These are phyloP conservation scores for Hymenoscyphus infarciens DNA, from an alignment of 2,329 filamentous ascomycete species.

Conservation along the genomic window DNA sequence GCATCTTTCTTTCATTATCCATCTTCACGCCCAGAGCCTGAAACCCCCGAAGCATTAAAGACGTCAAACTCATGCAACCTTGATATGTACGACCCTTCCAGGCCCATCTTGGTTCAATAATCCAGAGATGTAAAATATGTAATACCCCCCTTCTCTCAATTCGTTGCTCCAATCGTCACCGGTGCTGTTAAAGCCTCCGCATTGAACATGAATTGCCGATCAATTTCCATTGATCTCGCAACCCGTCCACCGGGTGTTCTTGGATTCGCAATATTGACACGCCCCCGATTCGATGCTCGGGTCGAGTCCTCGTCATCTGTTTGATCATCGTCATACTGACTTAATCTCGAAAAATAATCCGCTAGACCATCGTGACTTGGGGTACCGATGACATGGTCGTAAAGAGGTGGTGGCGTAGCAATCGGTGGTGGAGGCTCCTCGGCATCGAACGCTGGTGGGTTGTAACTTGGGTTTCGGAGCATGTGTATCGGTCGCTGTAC, in stretches of 20 bases:
- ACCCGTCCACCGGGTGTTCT: conserved; percentile 35
- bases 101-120: not conserved
- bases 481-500: conserved; percentile 57
- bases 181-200: not conserved
- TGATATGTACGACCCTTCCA: not conserved
- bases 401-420: conserved; percentile 66
- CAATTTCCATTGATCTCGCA: conserved; percentile 36
- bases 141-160: not conserved
- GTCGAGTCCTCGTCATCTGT: conserved; percentile 31
- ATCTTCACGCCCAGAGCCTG: not conserved
- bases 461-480: conserved; percentile 64
- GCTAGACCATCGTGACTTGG: conserved; percentile 53
- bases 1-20: not conserved
- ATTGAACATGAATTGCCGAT: conserved; percentile 35
- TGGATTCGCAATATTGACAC: conserved; percentile 35
- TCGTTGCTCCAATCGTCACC: not conserved
- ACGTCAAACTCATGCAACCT: not conserved
- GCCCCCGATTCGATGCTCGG: conserved; percentile 27
- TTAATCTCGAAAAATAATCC: conserved; percentile 59
- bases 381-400: conserved; percentile 59
- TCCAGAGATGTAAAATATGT: conserved; percentile 1
- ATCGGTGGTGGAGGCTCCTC: conserved; percentile 65
- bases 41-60: not conserved
- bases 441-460: conserved; percentile 67
- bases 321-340: conserved; percentile 32